Evolutionary conservation across 2,329 filamentous ascomycete genomes (phyloP).

Genomic region (Cladosporium halotolerans): DNA sequence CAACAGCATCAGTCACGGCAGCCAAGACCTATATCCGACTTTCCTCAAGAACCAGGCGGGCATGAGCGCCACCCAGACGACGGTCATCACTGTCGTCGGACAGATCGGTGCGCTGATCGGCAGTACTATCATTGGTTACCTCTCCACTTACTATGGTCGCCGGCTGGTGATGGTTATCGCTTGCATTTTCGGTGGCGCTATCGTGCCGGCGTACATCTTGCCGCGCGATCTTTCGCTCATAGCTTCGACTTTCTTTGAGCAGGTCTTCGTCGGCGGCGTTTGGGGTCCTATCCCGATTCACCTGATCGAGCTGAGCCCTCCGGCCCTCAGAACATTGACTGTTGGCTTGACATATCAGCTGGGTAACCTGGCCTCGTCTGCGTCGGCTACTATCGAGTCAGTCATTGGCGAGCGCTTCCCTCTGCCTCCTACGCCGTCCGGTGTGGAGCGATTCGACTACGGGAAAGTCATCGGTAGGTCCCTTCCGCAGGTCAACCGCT

Average conservation of each 20-base stretch:
- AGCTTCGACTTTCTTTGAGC: conserved; percentile 32
- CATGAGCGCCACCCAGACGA: conserved; percentile 26
- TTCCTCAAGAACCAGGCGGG: conserved; percentile 34
- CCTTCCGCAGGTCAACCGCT: not conserved
- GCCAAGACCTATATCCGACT: conserved; percentile 37
- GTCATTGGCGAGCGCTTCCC: conserved; percentile 33
- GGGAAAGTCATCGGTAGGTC: conserved; percentile 32
- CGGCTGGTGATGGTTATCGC: conserved; percentile 34
- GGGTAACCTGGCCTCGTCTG: conserved; percentile 33
- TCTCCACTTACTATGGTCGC: conserved; percentile 32
- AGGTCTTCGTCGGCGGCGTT: conserved; percentile 34
- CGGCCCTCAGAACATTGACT: conserved; percentile 30
- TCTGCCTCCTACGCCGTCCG: conserved; percentile 23
- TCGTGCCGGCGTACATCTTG: conserved; percentile 33
- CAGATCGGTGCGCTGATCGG: conserved; percentile 33
- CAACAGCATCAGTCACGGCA: conserved; percentile 19
- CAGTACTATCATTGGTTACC: conserved; percentile 32
- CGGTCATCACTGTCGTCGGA: conserved; percentile 31
- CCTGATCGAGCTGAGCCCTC: conserved; percentile 32
- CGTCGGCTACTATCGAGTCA: conserved; percentile 34
- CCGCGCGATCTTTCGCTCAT: conserved; percentile 28
- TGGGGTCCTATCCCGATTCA: conserved; percentile 37
- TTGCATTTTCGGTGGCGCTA: conserved; percentile 30
- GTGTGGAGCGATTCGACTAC: conserved; percentile 33
- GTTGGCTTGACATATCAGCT: conserved; percentile 36